Conservation (phyloP, 768 basidiomycete genomes). For the Boletus eberwhitei region DNA sequence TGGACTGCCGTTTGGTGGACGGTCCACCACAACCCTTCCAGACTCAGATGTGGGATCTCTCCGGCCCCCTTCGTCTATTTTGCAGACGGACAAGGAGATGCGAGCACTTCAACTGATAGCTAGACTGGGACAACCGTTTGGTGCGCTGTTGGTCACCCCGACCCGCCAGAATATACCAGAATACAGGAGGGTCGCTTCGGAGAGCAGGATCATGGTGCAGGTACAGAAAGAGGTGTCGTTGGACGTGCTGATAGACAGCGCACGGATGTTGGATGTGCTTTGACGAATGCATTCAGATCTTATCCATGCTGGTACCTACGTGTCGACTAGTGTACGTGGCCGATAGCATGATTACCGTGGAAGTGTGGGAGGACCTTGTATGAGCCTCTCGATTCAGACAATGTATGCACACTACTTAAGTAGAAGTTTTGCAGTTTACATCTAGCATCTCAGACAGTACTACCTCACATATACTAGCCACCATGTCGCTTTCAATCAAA, state of each 20-base stretch:
- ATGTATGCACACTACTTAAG: too few species aligned
- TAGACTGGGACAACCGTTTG: conserved; percentile 7
- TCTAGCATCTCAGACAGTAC: too few species aligned
- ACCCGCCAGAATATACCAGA: neutral
- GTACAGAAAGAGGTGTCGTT: neutral
- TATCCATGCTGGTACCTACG: too few species aligned
- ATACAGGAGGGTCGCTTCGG: conserved; percentile 10
- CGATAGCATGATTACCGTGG: too few species aligned
- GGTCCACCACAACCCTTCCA: too few species aligned
- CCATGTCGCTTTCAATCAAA: too few species aligned
- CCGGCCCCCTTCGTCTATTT: neutral
- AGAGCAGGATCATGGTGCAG: conserved; percentile 5
- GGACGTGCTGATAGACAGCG: neutral
- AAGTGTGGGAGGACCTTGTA: too few species aligned
- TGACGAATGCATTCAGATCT: neutral
- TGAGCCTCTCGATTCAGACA: too few species aligned
- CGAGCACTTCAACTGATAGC: neutral
- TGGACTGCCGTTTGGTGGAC: neutral
- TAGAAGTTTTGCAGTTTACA: too few species aligned
- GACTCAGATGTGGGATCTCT: neutral
- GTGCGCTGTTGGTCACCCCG: conserved; percentile 7
- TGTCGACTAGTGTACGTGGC: too few species aligned
- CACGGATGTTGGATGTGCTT: conserved; percentile 8
- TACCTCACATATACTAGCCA: too few species aligned
- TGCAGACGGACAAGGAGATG: neutral